Conservation (phyloP, 1,284 basidiomycete genomes). For the Bjerkandera adusta region DNA sequence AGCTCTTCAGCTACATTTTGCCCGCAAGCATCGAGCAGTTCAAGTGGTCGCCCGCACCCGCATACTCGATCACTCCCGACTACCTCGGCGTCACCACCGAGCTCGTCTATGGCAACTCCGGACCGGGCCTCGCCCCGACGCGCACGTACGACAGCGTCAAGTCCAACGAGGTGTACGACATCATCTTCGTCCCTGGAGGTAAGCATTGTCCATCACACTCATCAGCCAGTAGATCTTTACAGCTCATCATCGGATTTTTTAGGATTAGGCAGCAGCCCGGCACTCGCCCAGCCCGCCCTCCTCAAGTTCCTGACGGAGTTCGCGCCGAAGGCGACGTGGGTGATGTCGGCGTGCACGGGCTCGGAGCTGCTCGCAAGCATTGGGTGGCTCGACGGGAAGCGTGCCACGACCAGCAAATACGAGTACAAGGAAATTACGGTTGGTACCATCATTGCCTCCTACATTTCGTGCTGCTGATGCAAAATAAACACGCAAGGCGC, state of each 20-base stretch:
- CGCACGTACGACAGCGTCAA: constrained; percentile 38
- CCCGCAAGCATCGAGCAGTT: constrained; percentile 26
- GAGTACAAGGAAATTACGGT: constrained; percentile 23
- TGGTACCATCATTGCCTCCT: neutral
- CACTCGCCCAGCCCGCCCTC: neutral
- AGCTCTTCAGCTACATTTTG: constrained; percentile 39
- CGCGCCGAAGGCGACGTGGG: constrained; percentile 37
- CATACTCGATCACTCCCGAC: constrained; percentile 35
- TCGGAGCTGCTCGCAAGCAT: constrained; percentile 38
- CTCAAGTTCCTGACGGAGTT: constrained; percentile 37
- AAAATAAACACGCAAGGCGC: constrained; percentile 23
- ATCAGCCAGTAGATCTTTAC: too few relatives aligned
- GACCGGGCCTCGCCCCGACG: constrained; percentile 38
- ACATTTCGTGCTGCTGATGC: neutral
- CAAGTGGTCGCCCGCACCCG: constrained; percentile 31
- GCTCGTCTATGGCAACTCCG: constrained; percentile 26
- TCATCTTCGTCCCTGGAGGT: constrained; percentile 19
- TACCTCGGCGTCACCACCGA: constrained; percentile 17
- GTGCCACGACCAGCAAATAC: constrained; percentile 44
- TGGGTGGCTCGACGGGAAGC: constrained; percentile 39
- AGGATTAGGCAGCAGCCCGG: constrained; percentile 15
- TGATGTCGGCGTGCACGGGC: constrained; percentile 46
- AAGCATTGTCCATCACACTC: too few relatives aligned
- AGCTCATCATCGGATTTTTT: too few relatives aligned
- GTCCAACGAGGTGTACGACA: constrained; percentile 17